Evolutionary conservation across 768 basidiomycete genomes (phyloP).

Genomic region (Agaricus subrufescens): DNA sequence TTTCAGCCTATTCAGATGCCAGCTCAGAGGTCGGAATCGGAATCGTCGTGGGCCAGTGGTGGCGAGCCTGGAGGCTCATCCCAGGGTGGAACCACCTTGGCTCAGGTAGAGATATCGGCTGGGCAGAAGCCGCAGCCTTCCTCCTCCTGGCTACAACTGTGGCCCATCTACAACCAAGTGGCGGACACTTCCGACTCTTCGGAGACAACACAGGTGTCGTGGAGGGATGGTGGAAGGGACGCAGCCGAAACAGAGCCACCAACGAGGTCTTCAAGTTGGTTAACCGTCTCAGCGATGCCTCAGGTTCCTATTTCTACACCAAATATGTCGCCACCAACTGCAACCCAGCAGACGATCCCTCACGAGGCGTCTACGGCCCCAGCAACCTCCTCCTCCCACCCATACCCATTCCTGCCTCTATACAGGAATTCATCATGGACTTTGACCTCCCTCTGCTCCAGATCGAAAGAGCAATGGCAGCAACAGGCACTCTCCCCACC

Average conservation of each 20-base stretch:
- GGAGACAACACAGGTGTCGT: constrained; percentile 31
- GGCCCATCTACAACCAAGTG: neutral
- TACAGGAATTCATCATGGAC: constrained; percentile 23
- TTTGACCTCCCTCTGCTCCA: constrained; percentile 4
- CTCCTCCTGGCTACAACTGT: constrained; percentile 25
- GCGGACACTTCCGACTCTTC: constrained; percentile 15
- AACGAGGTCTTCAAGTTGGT: constrained; percentile 22
- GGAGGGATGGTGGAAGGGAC: constrained; percentile 29
- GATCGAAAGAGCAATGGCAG: neutral
- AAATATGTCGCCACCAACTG: constrained; percentile 26
- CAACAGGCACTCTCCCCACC: neutral
- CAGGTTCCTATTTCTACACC: constrained; percentile 17
- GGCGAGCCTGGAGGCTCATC: constrained; percentile 17
- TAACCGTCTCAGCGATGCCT: neutral
- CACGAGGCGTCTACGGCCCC: constrained; percentile 24
- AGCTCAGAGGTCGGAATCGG: neutral
- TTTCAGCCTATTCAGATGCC: no score
- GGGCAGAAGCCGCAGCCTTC: constrained; percentile 40
- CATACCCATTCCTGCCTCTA: constrained; percentile 20
- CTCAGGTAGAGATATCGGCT: constrained; percentile 30
- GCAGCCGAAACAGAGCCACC: constrained; percentile 23
- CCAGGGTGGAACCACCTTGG: constrained; percentile 17
- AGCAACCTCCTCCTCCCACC: constrained; percentile 22
- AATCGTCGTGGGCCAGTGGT: neutral
- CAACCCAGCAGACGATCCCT: constrained; percentile 36